phyloP scores from a whole-genome alignment of 1,139 yeast species.

The Pichia sp. region DNA sequence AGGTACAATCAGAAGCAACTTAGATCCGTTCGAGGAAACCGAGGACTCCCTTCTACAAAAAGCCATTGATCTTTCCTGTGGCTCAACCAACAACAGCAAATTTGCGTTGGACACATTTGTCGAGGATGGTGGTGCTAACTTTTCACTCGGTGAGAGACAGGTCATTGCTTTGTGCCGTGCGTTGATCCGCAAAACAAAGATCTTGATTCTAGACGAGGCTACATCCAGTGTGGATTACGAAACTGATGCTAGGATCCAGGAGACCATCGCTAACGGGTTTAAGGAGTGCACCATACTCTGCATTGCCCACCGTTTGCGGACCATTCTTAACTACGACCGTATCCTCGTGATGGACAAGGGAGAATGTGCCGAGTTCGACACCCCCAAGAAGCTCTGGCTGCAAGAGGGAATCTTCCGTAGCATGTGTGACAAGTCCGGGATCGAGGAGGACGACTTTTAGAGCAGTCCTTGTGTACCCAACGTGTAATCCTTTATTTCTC shows the following conservation, averaged over 20 bases:
- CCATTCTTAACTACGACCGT: constrained; percentile 48
- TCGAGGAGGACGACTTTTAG: constrained; percentile 18
- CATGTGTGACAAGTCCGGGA: constrained; percentile 37
- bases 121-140: constrained; percentile 45
- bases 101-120: constrained; percentile 49
- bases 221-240: constrained; percentile 56
- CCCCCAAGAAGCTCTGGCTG: constrained; percentile 40
- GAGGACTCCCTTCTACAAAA: constrained; percentile 43
- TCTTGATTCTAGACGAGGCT: constrained; percentile 53
- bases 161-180: constrained; percentile 53
- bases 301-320: constrained; percentile 55
- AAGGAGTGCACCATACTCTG: constrained; percentile 48
- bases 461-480: neutral
- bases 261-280: constrained; percentile 46
- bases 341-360: constrained; percentile 54
- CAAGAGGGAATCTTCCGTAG: constrained; percentile 34
- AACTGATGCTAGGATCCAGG: constrained; percentile 50
- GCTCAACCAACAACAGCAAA: constrained; percentile 9
- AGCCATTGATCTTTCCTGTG: constrained; percentile 43
- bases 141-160: constrained; percentile 54
- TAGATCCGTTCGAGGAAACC: constrained; percentile 40
- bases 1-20: constrained; percentile 39
- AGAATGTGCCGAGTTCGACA: constrained; percentile 29
- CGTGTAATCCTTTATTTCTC: no score
- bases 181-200: constrained; percentile 47